Conservation (phyloP, 228 moss, liverwort and hornwort species). For the Sphagnum magellanicum region DNA sequence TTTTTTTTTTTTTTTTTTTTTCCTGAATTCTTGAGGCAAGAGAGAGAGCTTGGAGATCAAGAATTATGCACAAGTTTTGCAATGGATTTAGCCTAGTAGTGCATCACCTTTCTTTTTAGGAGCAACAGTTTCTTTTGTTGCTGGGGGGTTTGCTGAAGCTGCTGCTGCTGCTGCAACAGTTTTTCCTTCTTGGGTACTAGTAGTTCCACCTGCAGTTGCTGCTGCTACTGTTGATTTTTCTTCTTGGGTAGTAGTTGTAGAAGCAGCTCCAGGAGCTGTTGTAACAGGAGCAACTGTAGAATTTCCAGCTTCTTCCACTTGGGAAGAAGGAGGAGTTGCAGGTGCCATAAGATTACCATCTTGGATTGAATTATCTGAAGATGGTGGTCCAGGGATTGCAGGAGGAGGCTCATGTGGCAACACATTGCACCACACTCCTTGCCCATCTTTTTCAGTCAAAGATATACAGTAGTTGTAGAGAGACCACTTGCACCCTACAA, state of each 20-base stretch:
- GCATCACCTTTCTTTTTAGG: slow-evolving; percentile 2
- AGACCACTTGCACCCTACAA: slow-evolving; percentile 38
- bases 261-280: too few species aligned
- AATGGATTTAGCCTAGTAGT: not conserved
- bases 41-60: not conserved
- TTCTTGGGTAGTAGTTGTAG: too few species aligned
- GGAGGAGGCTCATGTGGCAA: slow-evolving; percentile 8
- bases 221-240: too few species aligned
- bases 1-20: too few species aligned
- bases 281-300: too few species aligned
- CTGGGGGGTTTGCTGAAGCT: slow-evolving; percentile 3
- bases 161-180: not conserved
- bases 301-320: too few species aligned
- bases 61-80: not conserved
- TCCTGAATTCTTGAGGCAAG: too few species aligned
- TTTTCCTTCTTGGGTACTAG: too few species aligned
- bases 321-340: too few species aligned
- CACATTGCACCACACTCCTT: slow-evolving; percentile 25
- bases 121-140: slow-evolving; percentile 1
- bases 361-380: too few species aligned
- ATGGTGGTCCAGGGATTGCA: too few species aligned
- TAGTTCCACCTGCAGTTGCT: not conserved
- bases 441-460: slow-evolving; percentile 21
- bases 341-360: too few species aligned
- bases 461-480: slow-evolving; percentile 31